phyloP scores from a whole-genome alignment of 306 rosid genomes.

The Echinosophora koreensis region DNA sequence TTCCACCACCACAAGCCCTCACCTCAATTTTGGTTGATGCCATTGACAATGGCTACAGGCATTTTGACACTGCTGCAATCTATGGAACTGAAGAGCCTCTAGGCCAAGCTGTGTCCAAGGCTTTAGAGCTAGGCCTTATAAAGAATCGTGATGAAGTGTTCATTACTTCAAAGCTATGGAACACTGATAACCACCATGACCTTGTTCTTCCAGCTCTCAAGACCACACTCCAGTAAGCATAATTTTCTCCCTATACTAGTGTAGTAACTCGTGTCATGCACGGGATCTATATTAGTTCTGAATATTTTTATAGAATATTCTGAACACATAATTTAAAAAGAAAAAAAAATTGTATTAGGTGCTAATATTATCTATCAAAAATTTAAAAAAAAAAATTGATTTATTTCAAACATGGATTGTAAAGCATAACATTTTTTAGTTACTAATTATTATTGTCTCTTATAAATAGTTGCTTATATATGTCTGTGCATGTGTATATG shows the following conservation, averaged over 20 bases:
- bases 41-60: conserved; percentile 36
- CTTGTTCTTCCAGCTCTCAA: conserved; percentile 55
- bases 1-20: conserved; percentile 16
- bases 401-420: no score
- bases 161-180: conserved; percentile 55
- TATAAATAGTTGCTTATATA: no score
- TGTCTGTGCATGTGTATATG: no score
- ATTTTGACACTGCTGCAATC: conserved; percentile 46
- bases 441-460: no score
- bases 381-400: no score
- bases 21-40: conserved; percentile 29
- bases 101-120: conserved; percentile 38
- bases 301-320: no score
- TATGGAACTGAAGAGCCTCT: conserved; percentile 40
- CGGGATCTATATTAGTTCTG: no score
- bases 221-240: conserved; percentile 46
- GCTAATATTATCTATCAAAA: no score
- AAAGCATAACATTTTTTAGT: no score
- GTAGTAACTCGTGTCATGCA: no score
- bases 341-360: no score
- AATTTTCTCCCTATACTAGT: not conserved
- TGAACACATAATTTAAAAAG: no score
- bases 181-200: conserved; percentile 49
- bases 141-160: conserved; percentile 50
- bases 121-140: conserved; percentile 48